These are phyloP conservation scores for Alternaria triticina DNA, from an alignment of 2,329 filamentous ascomycete species.

Conservation along the genomic window DNA sequence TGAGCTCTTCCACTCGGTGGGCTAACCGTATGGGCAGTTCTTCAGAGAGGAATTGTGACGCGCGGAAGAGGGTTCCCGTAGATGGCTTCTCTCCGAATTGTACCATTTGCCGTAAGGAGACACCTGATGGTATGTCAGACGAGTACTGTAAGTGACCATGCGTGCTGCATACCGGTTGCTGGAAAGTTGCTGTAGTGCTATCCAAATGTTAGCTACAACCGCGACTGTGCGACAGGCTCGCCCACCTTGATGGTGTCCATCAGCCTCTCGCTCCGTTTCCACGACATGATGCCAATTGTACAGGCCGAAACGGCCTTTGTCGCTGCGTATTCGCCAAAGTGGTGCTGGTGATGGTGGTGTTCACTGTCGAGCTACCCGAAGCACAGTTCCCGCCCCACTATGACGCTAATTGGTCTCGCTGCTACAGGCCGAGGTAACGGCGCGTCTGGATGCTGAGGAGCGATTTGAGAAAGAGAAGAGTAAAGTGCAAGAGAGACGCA, in stretches of 20 bases:
- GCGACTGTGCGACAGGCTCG: conserved; percentile 7
- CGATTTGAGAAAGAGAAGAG: conserved; percentile 2
- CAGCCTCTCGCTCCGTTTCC: conserved; percentile 87
- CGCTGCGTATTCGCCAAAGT: conserved; percentile 42
- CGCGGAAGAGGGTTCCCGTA: conserved; percentile 89
- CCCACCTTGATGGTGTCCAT: conserved; percentile 86
- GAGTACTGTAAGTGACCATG: conserved; percentile 48
- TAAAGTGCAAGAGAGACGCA: conserved; percentile 2
- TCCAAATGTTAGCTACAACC: conserved; percentile 28
- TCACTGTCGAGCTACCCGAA: conserved; percentile 15
- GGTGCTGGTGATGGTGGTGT: conserved; percentile 16
- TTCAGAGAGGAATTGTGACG: conserved; percentile 97
- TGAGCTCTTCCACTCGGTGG: conserved; percentile 93
- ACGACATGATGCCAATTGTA: conserved; percentile 73
- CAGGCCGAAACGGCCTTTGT: conserved; percentile 45
- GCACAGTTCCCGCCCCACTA: conserved; percentile 37
- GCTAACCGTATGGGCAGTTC: conserved; percentile 96
- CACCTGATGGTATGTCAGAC: conserved; percentile 38
- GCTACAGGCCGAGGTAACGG: conserved; percentile 38
- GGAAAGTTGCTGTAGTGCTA: conserved; percentile 93
- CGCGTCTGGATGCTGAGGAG: conserved; percentile 8
- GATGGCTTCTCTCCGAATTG: conserved; percentile 96
- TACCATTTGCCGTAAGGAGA: conserved; percentile 96
- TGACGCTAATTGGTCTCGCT: conserved; percentile 37
- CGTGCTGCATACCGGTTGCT: conserved; percentile 92